Percentiles rank a stretch among this genome's conserved stretches.
These are phyloP conservation scores for Metschnikowia henanensis DNA, from an alignment of 805 yeast genomes.

Conservation along the genomic window DNA sequence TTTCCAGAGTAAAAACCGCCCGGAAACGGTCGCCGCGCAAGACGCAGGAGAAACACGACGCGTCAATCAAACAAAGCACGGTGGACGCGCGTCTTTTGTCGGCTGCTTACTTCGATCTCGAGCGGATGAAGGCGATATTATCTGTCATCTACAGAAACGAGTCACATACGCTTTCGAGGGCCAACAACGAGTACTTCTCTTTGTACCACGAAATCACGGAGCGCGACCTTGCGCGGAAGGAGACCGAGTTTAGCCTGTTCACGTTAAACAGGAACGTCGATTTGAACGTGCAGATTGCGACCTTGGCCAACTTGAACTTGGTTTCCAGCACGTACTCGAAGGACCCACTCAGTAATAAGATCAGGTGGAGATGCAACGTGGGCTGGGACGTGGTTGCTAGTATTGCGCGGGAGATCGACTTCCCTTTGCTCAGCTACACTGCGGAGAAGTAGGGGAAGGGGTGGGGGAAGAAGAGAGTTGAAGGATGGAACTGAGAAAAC, in stretches of 20 bases:
- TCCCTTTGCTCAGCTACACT: slow-evolving; percentile 66
- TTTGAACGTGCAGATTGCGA: slow-evolving; percentile 57
- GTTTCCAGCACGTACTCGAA: slow-evolving; percentile 40
- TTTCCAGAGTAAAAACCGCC: slow-evolving; percentile 54
- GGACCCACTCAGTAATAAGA: slow-evolving; percentile 63
- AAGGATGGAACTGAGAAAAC: no score
- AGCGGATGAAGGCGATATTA: slow-evolving; percentile 76
- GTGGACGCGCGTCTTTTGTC: slow-evolving; percentile 62
- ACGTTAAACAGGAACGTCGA: slow-evolving; percentile 45
- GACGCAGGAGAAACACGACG: slow-evolving; percentile 3
- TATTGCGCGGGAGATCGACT: slow-evolving; percentile 61
- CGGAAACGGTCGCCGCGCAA: slow-evolving; percentile 43
- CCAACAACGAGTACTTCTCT: slow-evolving; percentile 21
- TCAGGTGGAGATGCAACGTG: slow-evolving; percentile 78
- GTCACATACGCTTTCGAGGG: slow-evolving; percentile 28
- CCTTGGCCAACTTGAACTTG: slow-evolving; percentile 54
- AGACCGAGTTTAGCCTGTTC: slow-evolving; percentile 35
- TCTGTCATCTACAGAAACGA: slow-evolving; percentile 61
- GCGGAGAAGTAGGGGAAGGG: slow-evolving; percentile 35
- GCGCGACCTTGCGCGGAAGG: slow-evolving; percentile 30
- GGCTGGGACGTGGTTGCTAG: slow-evolving; percentile 63
- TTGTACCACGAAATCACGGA: slow-evolving; percentile 35
- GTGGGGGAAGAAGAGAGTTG: no score
- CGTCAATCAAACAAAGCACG: slow-evolving; percentile 36
- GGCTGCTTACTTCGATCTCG: slow-evolving; percentile 73